phyloP scores from a whole-genome alignment of 768 basidiomycete genomes.

The Leucosporidium scottii region DNA sequence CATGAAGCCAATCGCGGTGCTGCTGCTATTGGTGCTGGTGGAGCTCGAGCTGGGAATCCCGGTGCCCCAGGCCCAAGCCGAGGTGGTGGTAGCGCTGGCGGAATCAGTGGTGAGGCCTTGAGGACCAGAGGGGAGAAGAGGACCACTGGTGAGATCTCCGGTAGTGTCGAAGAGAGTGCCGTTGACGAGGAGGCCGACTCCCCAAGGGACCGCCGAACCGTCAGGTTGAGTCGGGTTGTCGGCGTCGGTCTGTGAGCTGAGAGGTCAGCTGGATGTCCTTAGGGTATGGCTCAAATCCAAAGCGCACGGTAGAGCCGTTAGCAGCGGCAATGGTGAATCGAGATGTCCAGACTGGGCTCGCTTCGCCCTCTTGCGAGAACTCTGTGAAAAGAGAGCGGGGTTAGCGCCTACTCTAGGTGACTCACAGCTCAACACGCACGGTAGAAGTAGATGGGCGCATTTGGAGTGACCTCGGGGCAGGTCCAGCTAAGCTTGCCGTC shows the following conservation, averaged over 20 bases:
- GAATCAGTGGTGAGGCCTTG: background rate
- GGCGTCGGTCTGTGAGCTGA: conserved; percentile 18
- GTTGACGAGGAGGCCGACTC: too few relatives aligned
- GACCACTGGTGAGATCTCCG: too few relatives aligned
- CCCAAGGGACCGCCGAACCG: conserved; percentile 27
- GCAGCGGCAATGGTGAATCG: conserved; percentile 28
- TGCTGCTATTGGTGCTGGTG: too few relatives aligned
- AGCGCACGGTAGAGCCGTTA: conserved; percentile 20
- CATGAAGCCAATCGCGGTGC: too few relatives aligned
- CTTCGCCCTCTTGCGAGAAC: conserved; percentile 13
- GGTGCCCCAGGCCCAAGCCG: background rate
- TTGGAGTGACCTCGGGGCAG: conserved; percentile 26
- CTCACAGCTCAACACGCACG: background rate
- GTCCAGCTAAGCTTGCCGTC: conserved; percentile 9
- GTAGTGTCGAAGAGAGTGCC: conserved; percentile 6
- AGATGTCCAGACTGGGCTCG: conserved; percentile 18
- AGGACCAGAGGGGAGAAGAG: background rate
- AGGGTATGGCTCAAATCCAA: too few relatives aligned
- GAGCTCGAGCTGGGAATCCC: background rate
- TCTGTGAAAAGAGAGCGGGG: conserved; percentile 5
- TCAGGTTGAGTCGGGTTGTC: conserved; percentile 14
- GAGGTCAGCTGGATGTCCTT: too few relatives aligned
- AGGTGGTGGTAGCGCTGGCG: background rate
- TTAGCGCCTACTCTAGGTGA: too few relatives aligned
- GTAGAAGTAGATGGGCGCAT: conserved; percentile 34